These are phyloP conservation scores for Leishmania arabica DNA, from an alignment of 208 protist genomes.

Conservation along the genomic window DNA sequence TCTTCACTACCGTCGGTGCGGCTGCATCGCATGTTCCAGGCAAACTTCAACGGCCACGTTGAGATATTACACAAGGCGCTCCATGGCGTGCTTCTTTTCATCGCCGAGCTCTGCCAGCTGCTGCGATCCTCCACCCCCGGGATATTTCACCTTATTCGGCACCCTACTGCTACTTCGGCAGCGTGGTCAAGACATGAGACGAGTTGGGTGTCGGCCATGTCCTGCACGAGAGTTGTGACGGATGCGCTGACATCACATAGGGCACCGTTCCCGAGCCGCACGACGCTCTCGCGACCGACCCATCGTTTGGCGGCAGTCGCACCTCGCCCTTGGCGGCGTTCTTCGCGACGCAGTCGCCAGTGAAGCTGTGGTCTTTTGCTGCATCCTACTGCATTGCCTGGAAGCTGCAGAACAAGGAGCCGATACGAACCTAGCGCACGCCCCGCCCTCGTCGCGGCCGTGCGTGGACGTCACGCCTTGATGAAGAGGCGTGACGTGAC, in stretches of 20 bases:
- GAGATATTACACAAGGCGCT: constrained; percentile 71
- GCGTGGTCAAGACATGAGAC: constrained; percentile 45
- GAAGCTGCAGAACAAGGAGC: constrained; percentile 63
- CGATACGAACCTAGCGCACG: constrained; percentile 42
- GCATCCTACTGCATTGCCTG: constrained; percentile 73
- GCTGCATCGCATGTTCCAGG: constrained; percentile 44
- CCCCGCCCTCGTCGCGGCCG: constrained; percentile 19
- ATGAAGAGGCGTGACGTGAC: constrained; percentile 42
- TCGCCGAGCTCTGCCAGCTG: constrained; percentile 60
- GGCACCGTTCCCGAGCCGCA: constrained; percentile 54
- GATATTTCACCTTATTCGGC: constrained; percentile 79
- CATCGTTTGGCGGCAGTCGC: constrained; percentile 83
- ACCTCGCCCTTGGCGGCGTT: constrained; percentile 58
- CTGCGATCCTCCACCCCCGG: constrained; percentile 43
- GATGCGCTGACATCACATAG: constrained; percentile 60
- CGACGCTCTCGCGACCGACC: constrained; percentile 85
- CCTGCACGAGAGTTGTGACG: constrained; percentile 89
- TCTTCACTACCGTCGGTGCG: background rate
- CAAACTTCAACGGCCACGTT: constrained; percentile 87
- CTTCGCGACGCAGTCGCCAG: constrained; percentile 26
- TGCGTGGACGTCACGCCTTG: constrained; percentile 55
- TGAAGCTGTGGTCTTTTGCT: constrained; percentile 67
- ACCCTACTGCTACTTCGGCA: constrained; percentile 87
- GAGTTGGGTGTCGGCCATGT: constrained; percentile 64
- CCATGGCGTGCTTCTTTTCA: constrained; percentile 51